phyloP scores from a whole-genome alignment of 2,329 filamentous ascomycete genomes.

The Colletotrichum sansevieriae region DNA sequence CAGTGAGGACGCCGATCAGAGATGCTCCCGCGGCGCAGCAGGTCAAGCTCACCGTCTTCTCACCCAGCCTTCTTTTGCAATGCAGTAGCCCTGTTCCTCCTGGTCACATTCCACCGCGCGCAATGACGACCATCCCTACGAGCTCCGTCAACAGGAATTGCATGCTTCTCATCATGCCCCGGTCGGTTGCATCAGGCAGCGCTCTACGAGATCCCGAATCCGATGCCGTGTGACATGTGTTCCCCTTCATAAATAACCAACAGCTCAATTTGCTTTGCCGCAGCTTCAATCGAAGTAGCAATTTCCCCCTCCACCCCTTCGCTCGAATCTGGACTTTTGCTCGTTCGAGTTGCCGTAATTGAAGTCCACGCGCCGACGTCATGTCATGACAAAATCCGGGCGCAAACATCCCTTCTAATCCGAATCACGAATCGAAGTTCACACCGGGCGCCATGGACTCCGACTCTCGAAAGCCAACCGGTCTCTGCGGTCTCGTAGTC shows the following conservation, averaged over 20 bases:
- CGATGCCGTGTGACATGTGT: not conserved
- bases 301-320: too few relatives aligned
- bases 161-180: not conserved
- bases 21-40: not conserved
- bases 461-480: too few relatives aligned
- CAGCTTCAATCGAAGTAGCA: not conserved
- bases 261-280: not conserved
- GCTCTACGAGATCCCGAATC: not conserved
- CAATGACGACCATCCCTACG: not conserved
- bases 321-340: too few relatives aligned
- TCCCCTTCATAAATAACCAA: not conserved
- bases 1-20: conserved; percentile 1
- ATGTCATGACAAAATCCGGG: too few relatives aligned
- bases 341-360: too few relatives aligned
- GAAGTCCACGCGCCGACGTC: not conserved
- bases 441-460: too few relatives aligned
- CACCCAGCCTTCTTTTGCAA: not conserved
- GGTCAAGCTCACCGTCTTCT: too few relatives aligned
- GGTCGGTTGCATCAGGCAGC: conserved; percentile 14
- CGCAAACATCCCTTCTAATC: too few relatives aligned
- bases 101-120: not conserved
- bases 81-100: not conserved
- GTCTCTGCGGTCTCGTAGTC: too few relatives aligned
- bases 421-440: too few relatives aligned
- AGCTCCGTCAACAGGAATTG: not conserved